A percentile compares a stretch with the other conserved stretches of the same genome.
Conservation (phyloP, 371 early-diverging fungal genomes). For the Catenaria anguillulae region DNA sequence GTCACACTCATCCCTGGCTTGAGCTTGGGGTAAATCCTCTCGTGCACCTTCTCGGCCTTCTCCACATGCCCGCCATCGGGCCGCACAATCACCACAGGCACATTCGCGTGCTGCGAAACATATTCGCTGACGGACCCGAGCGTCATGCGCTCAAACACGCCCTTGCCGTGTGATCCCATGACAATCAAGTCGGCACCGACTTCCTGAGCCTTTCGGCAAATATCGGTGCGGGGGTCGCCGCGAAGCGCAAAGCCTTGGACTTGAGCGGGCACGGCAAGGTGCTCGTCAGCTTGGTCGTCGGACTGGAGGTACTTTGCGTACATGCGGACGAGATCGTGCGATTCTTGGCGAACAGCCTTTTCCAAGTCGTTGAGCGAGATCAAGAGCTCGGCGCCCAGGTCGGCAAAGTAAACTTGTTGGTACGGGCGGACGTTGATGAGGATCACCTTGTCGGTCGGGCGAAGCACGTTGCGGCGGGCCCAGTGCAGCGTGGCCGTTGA, state of each 20-base stretch:
- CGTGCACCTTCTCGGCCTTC: too few relatives aligned
- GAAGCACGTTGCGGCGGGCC: too few relatives aligned
- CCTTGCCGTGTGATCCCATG: conserved; percentile 10
- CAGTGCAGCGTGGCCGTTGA: too few relatives aligned
- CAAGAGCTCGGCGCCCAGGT: neutral
- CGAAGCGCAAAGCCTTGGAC: neutral
- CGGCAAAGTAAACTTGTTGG: neutral
- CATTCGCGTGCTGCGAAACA: conserved; percentile 8
- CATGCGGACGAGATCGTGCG: neutral
- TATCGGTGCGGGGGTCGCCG: conserved; percentile 10
- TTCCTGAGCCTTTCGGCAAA: conserved; percentile 5
- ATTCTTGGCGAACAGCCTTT: neutral
- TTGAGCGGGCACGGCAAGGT: too few relatives aligned
- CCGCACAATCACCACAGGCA: conserved; percentile 11
- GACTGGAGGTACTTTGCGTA: neutral
- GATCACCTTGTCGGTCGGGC: too few relatives aligned
- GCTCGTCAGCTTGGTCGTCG: too few relatives aligned
- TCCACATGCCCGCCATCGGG: too few relatives aligned
- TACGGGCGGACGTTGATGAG: too few relatives aligned
- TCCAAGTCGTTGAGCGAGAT: neutral
- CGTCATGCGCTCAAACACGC: conserved; percentile 10
- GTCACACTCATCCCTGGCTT: too few relatives aligned
- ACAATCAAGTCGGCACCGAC: conserved; percentile 9
- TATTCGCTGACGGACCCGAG: conserved; percentile 10
- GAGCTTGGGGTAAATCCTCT: too few relatives aligned